Conservation (phyloP, 2,329 filamentous ascomycete species). For the Talaromyces sp. region DNA sequence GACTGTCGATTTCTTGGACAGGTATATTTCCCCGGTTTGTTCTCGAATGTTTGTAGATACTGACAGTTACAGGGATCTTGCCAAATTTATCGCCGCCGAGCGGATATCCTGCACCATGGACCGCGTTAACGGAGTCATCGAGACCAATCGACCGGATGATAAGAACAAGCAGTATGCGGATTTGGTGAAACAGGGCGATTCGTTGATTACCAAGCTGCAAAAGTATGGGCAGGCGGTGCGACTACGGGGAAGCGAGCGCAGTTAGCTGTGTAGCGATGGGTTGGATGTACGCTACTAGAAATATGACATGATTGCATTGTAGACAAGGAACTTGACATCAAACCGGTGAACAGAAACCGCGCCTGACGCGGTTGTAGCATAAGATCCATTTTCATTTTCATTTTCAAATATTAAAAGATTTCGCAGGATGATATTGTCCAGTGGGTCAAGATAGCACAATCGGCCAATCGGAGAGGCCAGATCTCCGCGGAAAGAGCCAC, state of each 20-base stretch:
- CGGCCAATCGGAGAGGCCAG: conserved; percentile 10
- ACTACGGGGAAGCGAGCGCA: conserved; percentile 89
- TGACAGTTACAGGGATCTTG: conserved; percentile 67
- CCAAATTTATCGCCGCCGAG: conserved; percentile 93
- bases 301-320: conserved; percentile 8
- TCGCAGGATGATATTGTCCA: background rate
- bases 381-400: background rate
- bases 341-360: background rate
- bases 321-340: background rate
- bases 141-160: conserved; percentile 95
- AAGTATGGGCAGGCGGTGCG: conserved; percentile 98
- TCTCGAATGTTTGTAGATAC: conserved; percentile 7
- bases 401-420: background rate
- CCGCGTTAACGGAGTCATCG: conserved; percentile 92
- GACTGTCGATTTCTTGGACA: conserved; percentile 91
- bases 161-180: conserved; percentile 99
- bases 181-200: conserved; percentile 94
- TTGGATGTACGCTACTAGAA: background rate
- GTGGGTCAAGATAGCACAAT: background rate
- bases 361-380: background rate
- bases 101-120: conserved; percentile 97
- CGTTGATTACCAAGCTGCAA: conserved; percentile 97
- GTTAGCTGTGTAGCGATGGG: conserved; percentile 44
- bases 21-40: conserved; percentile 53
- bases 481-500: conserved; percentile 6